Conservation (phyloP, 108 stramenopile species). For the Skeletonema costatum region DNA sequence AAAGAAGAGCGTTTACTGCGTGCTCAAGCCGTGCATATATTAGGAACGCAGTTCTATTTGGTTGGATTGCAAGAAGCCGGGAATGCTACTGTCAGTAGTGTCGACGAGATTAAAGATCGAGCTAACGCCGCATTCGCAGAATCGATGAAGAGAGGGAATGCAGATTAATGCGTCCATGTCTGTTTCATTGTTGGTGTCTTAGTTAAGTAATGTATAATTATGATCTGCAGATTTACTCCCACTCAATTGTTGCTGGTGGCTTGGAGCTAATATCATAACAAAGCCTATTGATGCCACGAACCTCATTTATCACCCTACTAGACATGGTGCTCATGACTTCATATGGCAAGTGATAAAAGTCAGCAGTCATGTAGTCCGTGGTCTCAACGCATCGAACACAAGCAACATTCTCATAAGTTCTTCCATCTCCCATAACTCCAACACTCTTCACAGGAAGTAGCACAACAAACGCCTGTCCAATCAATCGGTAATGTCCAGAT, state of each 20-base stretch:
- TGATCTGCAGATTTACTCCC: slow-evolving; percentile 82
- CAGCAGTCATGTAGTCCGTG: slow-evolving; percentile 99
- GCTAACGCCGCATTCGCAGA: slow-evolving; percentile 47
- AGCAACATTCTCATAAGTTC: slow-evolving; percentile 93
- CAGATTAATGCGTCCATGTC: neutral
- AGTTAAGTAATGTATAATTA: neutral
- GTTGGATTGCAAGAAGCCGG: slow-evolving; percentile 37
- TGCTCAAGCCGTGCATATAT: slow-evolving; percentile 40
- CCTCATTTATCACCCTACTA: slow-evolving; percentile 97
- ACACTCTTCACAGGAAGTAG: slow-evolving; percentile 95
- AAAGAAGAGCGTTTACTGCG: slow-evolving; percentile 30
- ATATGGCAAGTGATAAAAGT: slow-evolving; percentile 98
- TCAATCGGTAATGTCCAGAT: slow-evolving; percentile 92
- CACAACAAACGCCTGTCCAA: slow-evolving; percentile 98
- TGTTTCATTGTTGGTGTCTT: neutral
- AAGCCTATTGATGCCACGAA: slow-evolving; percentile 95
- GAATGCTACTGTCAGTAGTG: slow-evolving; percentile 16
- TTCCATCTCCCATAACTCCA: slow-evolving; percentile 98
- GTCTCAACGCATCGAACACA: slow-evolving; percentile 95
- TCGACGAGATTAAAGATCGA: slow-evolving; percentile 48
- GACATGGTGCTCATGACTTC: slow-evolving; percentile 94
- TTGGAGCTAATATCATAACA: slow-evolving; percentile 99
- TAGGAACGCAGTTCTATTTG: slow-evolving; percentile 44
- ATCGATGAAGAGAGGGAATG: slow-evolving; percentile 39
- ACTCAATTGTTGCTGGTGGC: slow-evolving; percentile 99